A percentile compares a stretch with the other conserved stretches of the same genome.
phyloP scores from a whole-genome alignment of 1,284 basidiomycete genomes.

The Sphagnurus paluster region DNA sequence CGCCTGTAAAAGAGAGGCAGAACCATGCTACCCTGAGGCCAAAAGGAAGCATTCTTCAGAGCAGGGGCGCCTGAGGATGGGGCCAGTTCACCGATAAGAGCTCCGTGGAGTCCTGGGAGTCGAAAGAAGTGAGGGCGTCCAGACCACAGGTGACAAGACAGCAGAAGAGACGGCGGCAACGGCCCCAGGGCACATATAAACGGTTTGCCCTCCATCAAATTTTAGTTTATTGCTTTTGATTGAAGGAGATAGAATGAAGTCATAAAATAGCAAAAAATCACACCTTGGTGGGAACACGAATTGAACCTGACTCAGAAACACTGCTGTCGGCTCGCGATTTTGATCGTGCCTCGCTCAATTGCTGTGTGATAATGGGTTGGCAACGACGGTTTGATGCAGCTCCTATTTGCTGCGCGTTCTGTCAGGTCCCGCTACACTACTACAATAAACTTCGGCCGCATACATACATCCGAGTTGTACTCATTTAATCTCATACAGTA shows the following conservation, averaged over 20 bases:
- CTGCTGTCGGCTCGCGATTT: no score
- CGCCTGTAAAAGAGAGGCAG: slow-evolving; percentile 39
- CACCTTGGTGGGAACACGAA: neutral
- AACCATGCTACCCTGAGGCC: slow-evolving; percentile 43
- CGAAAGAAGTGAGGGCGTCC: slow-evolving; percentile 1
- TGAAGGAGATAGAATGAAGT: slow-evolving; percentile 5
- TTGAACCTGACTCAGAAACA: neutral
- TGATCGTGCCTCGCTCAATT: no score
- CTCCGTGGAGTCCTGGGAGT: neutral
- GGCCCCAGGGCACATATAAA: slow-evolving; percentile 4
- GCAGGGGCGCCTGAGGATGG: neutral
- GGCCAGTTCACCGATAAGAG: slow-evolving; percentile 2
- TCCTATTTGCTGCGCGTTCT: no score
- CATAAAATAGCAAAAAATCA: neutral
- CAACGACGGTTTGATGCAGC: no score
- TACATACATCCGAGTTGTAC: no score
- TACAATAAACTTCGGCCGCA: no score
- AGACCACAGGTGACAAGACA: neutral
- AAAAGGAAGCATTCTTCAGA: slow-evolving; percentile 34
- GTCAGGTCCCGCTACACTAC: no score
- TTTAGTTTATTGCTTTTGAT: neutral
- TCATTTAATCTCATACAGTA: no score
- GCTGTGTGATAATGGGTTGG: no score
- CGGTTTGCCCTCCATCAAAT: slow-evolving; percentile 7
- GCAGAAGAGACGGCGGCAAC: neutral